Base-by-base conservation (phyloP, 805 yeast genomes). In the Zygosaccharomyces pseudorouxii region DNA sequence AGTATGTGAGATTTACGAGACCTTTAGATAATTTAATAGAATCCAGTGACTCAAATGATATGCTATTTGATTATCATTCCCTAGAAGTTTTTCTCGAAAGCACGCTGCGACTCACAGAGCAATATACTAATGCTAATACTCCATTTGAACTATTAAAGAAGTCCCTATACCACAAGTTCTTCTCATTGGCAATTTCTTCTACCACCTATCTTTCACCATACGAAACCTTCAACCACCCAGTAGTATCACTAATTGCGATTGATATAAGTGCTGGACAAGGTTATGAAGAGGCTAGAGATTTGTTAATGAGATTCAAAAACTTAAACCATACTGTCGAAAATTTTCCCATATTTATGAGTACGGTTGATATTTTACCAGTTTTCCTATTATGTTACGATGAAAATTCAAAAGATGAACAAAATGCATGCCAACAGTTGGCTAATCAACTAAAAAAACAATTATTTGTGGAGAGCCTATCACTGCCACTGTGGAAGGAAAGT, bases 171-270 rank as follows among this genome's bases (percentile, higher is more conserved):
- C 68, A 79, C 52, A 77, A 76, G 45, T 74, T 81, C 53, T 74
- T 85, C 55, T 74, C 81, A 27, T 76, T 80, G 54, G 64, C 68
- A 7, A 59, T 85, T 37, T 70, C 85, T 6, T 75, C 88, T 3
- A 73, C 84, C 10, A 75, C 79, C 11, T 74, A 75, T 6, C 67
- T 86, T 7, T 80, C 87, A 2, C 82, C 92, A 1, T 88, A 86
- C 62, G 97, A 92, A 64, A 82, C 89, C 4, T 82, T 89, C 64
- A 82, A 86, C 55, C 97, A 90, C 62, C 97, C 97, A 0, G 78
- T 89, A 1, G 76, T 87, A 2, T 85, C 89, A 37, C 62, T 92
- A 11, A 74, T 89, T 44, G 82, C 83, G 0, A 71, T 89, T 3
- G 78, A 87, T 48, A 51, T 64, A 20, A 49, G 59, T 12, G 48